Base-by-base conservation (phyloP, 2,329 filamentous ascomycete genomes). In the Metarhizium humberi region DNA sequence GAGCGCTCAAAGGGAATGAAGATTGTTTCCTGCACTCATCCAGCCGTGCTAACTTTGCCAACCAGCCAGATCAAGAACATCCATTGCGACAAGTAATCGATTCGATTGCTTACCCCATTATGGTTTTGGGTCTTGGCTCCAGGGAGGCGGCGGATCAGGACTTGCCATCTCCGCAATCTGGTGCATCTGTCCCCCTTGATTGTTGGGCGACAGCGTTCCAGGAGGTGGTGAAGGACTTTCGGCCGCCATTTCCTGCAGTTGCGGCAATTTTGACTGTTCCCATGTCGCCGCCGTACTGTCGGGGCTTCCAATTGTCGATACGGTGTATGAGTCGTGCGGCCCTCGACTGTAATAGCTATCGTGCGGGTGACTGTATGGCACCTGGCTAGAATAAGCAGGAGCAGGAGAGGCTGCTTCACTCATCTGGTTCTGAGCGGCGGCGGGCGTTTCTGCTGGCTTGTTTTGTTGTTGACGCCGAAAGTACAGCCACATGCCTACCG, bases 111-210 rank as follows among this genome's bases (percentile, higher is more conserved):
- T 13, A 1, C 20, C 38, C 55, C 55, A 56, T 2, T 51, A 51
- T 3, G 47, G 10, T 25, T 25, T 25, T 4, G 25, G 25, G 25
- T 25, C 25, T 25, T 25, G 25, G 25, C 25, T 4, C 25, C 25
- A 25, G 25, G 25, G 25, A 25, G 25, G 25, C 1, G 46, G 56
- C 2, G 56, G 54, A 43, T 56, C 56, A 2, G 53, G 58, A 20
- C 58, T 58, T 16, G 57, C 58, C 59, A 61, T 61, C 53, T 61
- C 59, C 1, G 58, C 58, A 18, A 61, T 43, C 8, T 57, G 56
- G 16, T 52, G 40, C 30, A 54, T 50, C 25, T 45, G 32, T 4
- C 29, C 48, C 6, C 42, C 4, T 13, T 49, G 18, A 14, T 53
- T 16, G 25, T 46, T 50, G 10, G 56, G 32, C 30, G 51, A 45